These are phyloP conservation scores for Purshia tridentata DNA, from an alignment of 306 rosid genomes.

Conservation along the genomic window DNA sequence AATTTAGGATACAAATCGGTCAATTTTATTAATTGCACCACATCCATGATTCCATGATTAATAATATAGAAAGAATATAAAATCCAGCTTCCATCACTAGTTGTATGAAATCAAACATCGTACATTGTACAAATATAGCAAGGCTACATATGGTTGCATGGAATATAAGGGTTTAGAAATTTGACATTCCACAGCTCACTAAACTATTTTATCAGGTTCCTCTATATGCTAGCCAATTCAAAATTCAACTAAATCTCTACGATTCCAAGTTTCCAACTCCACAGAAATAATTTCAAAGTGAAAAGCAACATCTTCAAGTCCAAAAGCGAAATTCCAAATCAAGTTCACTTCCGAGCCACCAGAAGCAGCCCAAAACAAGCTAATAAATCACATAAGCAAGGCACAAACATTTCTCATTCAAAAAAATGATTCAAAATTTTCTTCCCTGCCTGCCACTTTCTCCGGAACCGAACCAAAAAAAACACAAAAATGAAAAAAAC, in stretches of 20 bases:
- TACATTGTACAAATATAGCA: neutral
- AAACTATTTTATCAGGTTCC: neutral
- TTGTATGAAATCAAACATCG: neutral
- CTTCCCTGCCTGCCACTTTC: neutral
- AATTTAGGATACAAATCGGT: neutral
- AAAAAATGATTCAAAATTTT: neutral
- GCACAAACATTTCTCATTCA: neutral
- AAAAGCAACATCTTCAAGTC: neutral
- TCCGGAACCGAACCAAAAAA: constrained; percentile 9
- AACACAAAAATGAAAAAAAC: neutral
- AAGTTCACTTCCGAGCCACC: neutral
- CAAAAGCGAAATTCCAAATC: neutral
- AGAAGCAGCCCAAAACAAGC: neutral
- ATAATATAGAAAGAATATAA: neutral
- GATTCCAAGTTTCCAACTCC: neutral
- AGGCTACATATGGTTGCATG: neutral
- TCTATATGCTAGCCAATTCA: neutral
- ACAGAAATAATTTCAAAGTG: neutral
- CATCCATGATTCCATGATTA: neutral
- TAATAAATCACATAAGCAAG: neutral
- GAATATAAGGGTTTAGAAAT: neutral
- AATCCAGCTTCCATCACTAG: constrained; percentile 7
- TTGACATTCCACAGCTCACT: neutral
- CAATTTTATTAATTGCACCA: neutral
- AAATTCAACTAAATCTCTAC: neutral